Evolutionary conservation across 176 grass and related monocot genomes (phyloP).

Genomic region (Carex myosuroides): DNA sequence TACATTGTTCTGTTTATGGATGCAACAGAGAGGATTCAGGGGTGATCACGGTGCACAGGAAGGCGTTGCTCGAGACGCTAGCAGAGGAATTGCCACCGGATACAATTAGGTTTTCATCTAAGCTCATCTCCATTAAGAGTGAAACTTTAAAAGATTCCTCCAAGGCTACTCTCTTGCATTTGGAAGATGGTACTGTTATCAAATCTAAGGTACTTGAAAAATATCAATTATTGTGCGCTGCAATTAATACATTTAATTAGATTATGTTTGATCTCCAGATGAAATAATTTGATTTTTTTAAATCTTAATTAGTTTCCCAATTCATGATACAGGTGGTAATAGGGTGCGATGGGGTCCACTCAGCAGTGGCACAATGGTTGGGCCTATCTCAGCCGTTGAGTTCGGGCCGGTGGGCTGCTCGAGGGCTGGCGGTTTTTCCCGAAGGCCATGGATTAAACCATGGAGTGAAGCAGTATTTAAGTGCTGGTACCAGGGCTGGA

Average conservation of each 20-base stretch:
- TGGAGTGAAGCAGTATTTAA: background rate
- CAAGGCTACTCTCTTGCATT: constrained; percentile 22
- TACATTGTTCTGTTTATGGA: background rate
- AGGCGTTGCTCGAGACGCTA: constrained; percentile 41
- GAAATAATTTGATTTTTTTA: background rate
- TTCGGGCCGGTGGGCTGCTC: background rate
- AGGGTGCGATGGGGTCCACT: constrained; percentile 57
- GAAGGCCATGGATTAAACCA: constrained; percentile 26
- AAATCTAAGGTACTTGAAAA: constrained; percentile 49
- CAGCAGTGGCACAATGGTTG: constrained; percentile 31
- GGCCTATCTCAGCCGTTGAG: constrained; percentile 5
- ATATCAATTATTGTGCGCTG: background rate
- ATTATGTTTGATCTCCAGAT: background rate
- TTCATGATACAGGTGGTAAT: constrained; percentile 10
- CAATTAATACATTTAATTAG: background rate
- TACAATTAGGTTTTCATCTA: constrained; percentile 61
- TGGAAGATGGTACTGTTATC: constrained; percentile 54
- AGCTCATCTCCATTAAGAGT: constrained; percentile 38
- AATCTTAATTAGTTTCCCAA: background rate
- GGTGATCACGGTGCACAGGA: constrained; percentile 34
- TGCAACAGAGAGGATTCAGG: constrained; percentile 6
- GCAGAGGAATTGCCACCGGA: constrained; percentile 52
- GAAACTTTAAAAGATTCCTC: constrained; percentile 10
- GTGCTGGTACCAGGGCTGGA: background rate
- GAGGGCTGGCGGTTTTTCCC: constrained; percentile 11